Evolutionary conservation across 345 rosid genomes (phyloP).

Genomic region (Eutrema heterophyllum): DNA sequence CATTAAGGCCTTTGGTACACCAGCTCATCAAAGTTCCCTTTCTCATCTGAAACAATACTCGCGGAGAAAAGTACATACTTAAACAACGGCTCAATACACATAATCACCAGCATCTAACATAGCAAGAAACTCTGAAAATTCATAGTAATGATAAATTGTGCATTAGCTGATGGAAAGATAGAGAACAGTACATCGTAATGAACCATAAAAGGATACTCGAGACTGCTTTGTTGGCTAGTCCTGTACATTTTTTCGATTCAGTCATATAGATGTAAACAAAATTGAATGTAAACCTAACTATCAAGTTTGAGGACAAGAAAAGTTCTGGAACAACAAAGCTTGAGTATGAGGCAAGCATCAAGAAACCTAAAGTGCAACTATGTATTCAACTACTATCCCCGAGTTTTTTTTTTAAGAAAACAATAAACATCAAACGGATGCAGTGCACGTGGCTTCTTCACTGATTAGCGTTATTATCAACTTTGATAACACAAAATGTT

Average conservation of each 20-base stretch:
- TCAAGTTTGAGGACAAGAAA: background rate
- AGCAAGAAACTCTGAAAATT: background rate
- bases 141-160: background rate
- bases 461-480: background rate
- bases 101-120: background rate
- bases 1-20: conserved; percentile 85
- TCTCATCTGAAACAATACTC: conserved; percentile 45
- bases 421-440: background rate
- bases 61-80: background rate
- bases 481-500: no score
- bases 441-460: background rate
- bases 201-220: background rate
- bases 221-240: background rate
- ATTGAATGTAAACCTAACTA: background rate
- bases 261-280: background rate
- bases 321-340: conserved; percentile 1
- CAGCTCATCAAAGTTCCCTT: conserved; percentile 75
- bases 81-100: background rate
- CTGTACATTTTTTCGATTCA: background rate
- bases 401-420: background rate
- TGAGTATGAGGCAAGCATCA: background rate
- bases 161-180: background rate
- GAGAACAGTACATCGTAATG: background rate
- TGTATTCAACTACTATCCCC: background rate
- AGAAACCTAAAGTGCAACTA: background rate